phyloP scores from a whole-genome alignment of 345 rosid species.

The Corchorus capsularis region DNA sequence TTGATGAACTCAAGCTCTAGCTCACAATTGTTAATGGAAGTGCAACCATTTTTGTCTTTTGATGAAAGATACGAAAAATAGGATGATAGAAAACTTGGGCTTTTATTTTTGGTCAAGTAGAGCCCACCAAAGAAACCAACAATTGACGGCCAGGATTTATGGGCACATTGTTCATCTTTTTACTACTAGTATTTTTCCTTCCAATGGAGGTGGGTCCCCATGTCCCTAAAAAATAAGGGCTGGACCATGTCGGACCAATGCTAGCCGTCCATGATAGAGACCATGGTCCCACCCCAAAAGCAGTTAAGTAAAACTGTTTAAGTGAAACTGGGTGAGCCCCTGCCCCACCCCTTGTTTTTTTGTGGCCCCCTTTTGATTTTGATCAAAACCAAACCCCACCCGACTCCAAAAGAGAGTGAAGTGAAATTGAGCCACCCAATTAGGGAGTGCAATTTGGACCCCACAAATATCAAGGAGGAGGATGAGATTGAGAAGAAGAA shows the following conservation, averaged over 20 bases:
- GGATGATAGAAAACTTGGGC: neutral
- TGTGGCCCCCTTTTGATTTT: neutral
- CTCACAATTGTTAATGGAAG: neutral
- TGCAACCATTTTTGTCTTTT: neutral
- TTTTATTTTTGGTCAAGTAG: neutral
- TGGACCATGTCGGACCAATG: conserved; percentile 3
- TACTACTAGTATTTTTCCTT: neutral
- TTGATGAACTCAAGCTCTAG: neutral
- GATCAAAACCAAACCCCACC: neutral
- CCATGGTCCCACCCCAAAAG: neutral
- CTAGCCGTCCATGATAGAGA: conserved; percentile 1
- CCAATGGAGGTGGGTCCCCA: neutral
- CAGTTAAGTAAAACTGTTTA: neutral
- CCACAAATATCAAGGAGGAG: neutral
- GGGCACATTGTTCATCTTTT: neutral
- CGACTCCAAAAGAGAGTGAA: neutral
- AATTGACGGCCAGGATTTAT: conserved; percentile 1
- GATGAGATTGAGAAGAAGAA: too few species aligned
- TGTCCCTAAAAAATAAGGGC: neutral
- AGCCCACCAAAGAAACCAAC: conserved; percentile 5
- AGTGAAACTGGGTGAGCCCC: neutral
- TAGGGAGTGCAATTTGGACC: neutral
- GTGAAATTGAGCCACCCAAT: neutral
- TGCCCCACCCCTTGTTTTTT: neutral
- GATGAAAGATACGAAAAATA: neutral